Conservation (phyloP, 352 stramenopile species). For the Pythium grandisporangium region DNA sequence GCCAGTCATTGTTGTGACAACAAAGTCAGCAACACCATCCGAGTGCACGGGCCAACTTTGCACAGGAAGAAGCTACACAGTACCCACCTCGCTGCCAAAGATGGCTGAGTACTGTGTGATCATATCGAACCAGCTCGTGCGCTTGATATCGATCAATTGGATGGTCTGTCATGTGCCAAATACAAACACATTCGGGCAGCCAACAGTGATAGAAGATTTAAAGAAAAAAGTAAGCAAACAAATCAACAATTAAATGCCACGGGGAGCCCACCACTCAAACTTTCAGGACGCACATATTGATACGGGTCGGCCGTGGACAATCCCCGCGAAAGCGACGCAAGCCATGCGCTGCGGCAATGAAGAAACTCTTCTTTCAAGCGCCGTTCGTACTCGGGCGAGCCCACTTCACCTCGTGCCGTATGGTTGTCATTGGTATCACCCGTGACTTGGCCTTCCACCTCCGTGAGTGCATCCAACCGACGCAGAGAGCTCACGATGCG, state of each 20-base stretch:
- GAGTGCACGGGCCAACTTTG: no score
- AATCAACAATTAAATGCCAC: conserved; percentile 1
- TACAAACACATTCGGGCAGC: background rate
- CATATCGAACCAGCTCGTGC: conserved; percentile 87
- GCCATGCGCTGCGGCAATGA: conserved; percentile 60
- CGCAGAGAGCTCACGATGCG: conserved; percentile 72
- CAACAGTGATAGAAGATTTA: no score
- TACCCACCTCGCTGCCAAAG: conserved; percentile 63
- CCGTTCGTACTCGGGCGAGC: conserved; percentile 55
- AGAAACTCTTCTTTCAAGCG: conserved; percentile 85
- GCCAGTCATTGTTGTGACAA: no score
- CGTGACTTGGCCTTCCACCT: conserved; percentile 1
- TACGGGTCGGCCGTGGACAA: conserved; percentile 66
- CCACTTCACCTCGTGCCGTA: no score
- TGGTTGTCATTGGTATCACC: no score
- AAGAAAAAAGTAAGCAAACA: no score
- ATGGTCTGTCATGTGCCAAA: no score
- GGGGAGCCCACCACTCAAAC: background rate
- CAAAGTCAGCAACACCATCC: background rate
- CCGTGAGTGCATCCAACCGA: conserved; percentile 47
- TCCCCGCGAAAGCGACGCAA: conserved; percentile 45
- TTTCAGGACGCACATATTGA: conserved; percentile 49
- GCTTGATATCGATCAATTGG: conserved; percentile 83
- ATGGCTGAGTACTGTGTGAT: conserved; percentile 89
- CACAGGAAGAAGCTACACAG: background rate